Evolutionary conservation across 1,284 basidiomycete species (phyloP).

Genomic region (Paramarasmius palmivorus): DNA sequence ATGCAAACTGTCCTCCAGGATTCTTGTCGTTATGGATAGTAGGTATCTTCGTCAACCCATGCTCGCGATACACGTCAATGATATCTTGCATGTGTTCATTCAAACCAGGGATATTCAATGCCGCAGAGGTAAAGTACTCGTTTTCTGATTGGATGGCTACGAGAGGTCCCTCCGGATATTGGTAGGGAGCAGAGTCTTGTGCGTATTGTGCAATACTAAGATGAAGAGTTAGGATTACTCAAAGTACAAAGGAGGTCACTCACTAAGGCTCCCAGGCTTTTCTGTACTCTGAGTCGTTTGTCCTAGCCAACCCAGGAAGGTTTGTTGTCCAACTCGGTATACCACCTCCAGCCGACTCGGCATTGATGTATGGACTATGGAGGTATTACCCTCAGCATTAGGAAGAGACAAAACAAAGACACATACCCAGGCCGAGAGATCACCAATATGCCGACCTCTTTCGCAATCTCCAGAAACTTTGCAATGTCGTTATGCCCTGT

Average conservation of each 20-base stretch:
- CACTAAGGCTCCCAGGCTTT: conserved; percentile 47
- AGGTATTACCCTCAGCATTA: not conserved
- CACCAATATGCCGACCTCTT: conserved; percentile 46
- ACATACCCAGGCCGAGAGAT: conserved; percentile 44
- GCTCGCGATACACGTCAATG: conserved; percentile 35
- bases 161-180: conserved; percentile 47
- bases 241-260: conserved; percentile 5
- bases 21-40: conserved; percentile 41
- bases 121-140: conserved; percentile 38
- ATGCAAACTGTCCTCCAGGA: conserved; percentile 30
- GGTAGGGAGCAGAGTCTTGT: conserved; percentile 39
- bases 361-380: conserved; percentile 34
- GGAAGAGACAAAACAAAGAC: not conserved
- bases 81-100: conserved; percentile 41
- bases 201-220: conserved; percentile 34
- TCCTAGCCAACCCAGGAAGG: conserved; percentile 40
- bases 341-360: conserved; percentile 42
- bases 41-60: conserved; percentile 43
- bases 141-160: conserved; percentile 53
- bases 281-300: conserved; percentile 42
- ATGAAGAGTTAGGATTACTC: no score
- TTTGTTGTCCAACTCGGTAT: conserved; percentile 51
- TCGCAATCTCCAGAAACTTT: conserved; percentile 39
- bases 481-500: conserved; percentile 37
- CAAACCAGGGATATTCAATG: conserved; percentile 28